Base-by-base conservation (phyloP, 768 basidiomycete genomes). In the Leucosporidium creatinivorum region DNA sequence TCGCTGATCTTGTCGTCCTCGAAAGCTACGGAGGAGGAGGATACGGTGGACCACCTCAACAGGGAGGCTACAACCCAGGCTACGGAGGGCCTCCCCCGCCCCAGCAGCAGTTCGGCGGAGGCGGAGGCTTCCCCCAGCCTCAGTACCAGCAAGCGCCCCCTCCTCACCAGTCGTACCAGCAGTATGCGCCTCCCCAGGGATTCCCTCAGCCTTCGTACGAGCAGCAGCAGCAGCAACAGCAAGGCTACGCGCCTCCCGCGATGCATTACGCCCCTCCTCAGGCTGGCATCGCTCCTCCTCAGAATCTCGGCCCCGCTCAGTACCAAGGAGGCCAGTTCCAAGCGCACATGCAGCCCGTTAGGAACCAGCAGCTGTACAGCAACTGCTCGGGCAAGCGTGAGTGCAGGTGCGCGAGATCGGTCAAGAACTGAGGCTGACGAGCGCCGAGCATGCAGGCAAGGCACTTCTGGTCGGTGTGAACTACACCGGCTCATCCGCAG, bases 401-500 rank as follows among this genome's bases (percentile, higher is more conserved):
- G 50, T 44, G n/a, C n/a, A n/a, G n/a, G n/a, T n/a, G n/a, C n/a
- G n/a, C n/a, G n/a, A n/a, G n/a, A n/a, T n/a, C n/a, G n/a, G n/a
- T n/a, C n/a, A n/a, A n/a, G n/a, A n/a, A 12, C 6, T 12, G 33
- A 12, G 12, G 33, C 33, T 36, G 33, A 36, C 33, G 12, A 12
- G 5, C 33, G 5, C 33, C 33, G 5, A 5, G 33, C 12, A 6
- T 12, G 33, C 39, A 44, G 39, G 39, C 10, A 44, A 44, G 13
- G 39, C 39, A 6, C 15, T 44, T 6, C 39, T 44, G 8, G 39
- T 44, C 8, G 39, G 39, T 9, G 15, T 44, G 73, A 91, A 91
- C 77, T 97, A 97, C 76, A 76, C 82, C 26, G 87, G 89, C 1
- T 85, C 86, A 72, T 77, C 77, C 5, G 83, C 83, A n/a, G 83